Percentiles rank a stretch among this genome's conserved stretches.
Evolutionary conservation across 805 yeast species (phyloP).

Genomic region (Cyberlindnera veronae): DNA sequence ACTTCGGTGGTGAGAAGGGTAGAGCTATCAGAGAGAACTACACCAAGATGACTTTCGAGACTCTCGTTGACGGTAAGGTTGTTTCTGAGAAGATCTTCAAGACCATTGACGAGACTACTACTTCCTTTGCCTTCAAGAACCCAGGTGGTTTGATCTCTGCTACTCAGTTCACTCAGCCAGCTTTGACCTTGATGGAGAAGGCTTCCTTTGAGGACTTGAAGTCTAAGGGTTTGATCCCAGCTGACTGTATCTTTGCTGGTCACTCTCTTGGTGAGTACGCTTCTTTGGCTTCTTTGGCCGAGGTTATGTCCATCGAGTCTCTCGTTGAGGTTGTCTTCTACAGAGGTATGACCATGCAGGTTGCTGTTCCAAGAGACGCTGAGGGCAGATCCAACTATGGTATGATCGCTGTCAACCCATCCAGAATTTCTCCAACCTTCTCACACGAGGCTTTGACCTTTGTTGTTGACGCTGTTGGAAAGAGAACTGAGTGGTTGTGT

Average conservation of each 20-base stretch:
- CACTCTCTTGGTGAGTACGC: slow-evolving; percentile 99
- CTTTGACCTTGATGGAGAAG: slow-evolving; percentile 98
- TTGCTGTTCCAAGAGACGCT: slow-evolving; percentile 97
- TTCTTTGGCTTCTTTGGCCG: slow-evolving; percentile 94
- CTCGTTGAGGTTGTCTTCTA: slow-evolving; percentile 97
- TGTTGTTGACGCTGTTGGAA: slow-evolving; percentile 84
- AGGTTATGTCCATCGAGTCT: slow-evolving; percentile 97
- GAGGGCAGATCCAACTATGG: slow-evolving; percentile 97
- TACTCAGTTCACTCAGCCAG: slow-evolving; percentile 99
- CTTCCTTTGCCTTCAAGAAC: slow-evolving; percentile 83
- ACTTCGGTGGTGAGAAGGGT: slow-evolving; percentile 98
- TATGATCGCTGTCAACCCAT: slow-evolving; percentile 98
- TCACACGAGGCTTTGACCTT: slow-evolving; percentile 90
- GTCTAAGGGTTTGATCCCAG: slow-evolving; percentile 91
- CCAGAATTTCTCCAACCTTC: slow-evolving; percentile 85
- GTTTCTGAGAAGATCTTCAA: slow-evolving; percentile 94
- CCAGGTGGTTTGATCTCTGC: slow-evolving; percentile 96
- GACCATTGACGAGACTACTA: slow-evolving; percentile 75
- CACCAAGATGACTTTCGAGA: slow-evolving; percentile 96
- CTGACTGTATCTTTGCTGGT: slow-evolving; percentile 94
- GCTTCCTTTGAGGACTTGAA: slow-evolving; percentile 98
- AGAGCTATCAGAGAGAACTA: slow-evolving; percentile 91
- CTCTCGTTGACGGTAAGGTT: slow-evolving; percentile 79
- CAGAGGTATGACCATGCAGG: slow-evolving; percentile 99
- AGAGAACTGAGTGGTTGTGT: slow-evolving; percentile 86